phyloP scores from a whole-genome alignment of 768 basidiomycete species.

The Xerocomus spinulosus region DNA sequence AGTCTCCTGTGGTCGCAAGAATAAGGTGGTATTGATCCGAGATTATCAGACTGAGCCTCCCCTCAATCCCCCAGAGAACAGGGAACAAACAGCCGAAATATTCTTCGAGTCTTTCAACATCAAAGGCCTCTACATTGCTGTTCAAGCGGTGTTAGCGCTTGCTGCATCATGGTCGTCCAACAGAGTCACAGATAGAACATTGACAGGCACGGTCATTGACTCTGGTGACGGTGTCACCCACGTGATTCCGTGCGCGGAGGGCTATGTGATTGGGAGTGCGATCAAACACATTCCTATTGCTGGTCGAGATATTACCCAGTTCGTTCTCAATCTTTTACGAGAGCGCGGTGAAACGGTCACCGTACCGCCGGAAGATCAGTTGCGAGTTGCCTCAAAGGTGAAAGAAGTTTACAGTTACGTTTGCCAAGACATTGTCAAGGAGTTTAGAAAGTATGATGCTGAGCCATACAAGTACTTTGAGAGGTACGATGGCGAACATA shows the following conservation, averaged over 20 bases:
- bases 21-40: not conserved
- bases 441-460: constrained; percentile 96
- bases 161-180: constrained; percentile 96
- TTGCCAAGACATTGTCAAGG: constrained; percentile 97
- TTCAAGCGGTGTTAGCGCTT: constrained; percentile 96
- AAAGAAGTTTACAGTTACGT: constrained; percentile 99
- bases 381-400: constrained; percentile 86
- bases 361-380: constrained; percentile 95
- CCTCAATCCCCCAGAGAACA: constrained; percentile 95
- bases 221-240: constrained; percentile 99
- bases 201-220: constrained; percentile 97
- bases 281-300: constrained; percentile 99
- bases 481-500: constrained; percentile 89
- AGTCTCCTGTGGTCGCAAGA: constrained; percentile 35
- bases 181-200: constrained; percentile 81
- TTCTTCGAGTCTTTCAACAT: constrained; percentile 99
- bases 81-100: constrained; percentile 98
- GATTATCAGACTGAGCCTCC: constrained; percentile 91
- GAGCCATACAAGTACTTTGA: constrained; percentile 96
- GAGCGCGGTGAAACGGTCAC: constrained; percentile 87
- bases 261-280: constrained; percentile 97
- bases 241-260: constrained; percentile 83
- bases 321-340: constrained; percentile 91
- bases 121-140: constrained; percentile 96
- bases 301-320: constrained; percentile 94